Evolutionary conservation across 805 yeast species (phyloP).

Genomic region (Starmerella asiatica): DNA sequence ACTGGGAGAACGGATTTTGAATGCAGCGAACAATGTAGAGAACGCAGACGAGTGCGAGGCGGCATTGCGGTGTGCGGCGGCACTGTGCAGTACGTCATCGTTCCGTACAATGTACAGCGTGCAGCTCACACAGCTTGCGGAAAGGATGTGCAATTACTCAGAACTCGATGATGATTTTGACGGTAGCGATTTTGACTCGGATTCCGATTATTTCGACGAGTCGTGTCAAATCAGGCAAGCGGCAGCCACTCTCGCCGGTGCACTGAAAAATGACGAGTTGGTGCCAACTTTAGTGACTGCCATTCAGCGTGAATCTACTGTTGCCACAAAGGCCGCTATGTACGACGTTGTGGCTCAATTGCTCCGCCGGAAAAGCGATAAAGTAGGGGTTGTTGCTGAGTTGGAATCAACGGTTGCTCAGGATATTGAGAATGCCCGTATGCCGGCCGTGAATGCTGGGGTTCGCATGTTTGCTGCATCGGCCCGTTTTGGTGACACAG

Average conservation of each 20-base stretch:
- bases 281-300: background rate
- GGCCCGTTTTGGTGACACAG: background rate
- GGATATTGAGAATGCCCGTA: background rate
- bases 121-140: background rate
- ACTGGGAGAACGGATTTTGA: constrained; percentile 18
- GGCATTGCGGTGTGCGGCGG: constrained; percentile 31
- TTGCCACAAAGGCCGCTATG: constrained; percentile 2
- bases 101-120: background rate
- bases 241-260: constrained; percentile 3
- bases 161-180: background rate
- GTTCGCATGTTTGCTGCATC: background rate
- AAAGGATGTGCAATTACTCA: background rate
- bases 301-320: background rate
- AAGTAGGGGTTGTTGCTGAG: background rate
- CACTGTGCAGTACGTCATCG: constrained; percentile 2
- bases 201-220: constrained; percentile 9
- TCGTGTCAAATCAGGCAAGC: constrained; percentile 6
- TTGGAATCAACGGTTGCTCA: background rate
- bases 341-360: background rate
- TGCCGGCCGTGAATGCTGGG: constrained; percentile 1
- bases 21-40: constrained; percentile 7
- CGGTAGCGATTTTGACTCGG: constrained; percentile 1
- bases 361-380: background rate
- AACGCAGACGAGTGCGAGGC: constrained; percentile 39
- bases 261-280: background rate